These are phyloP conservation scores for Auricularia auricula-judae DNA, from an alignment of 768 basidiomycete genomes.

Conservation along the genomic window DNA sequence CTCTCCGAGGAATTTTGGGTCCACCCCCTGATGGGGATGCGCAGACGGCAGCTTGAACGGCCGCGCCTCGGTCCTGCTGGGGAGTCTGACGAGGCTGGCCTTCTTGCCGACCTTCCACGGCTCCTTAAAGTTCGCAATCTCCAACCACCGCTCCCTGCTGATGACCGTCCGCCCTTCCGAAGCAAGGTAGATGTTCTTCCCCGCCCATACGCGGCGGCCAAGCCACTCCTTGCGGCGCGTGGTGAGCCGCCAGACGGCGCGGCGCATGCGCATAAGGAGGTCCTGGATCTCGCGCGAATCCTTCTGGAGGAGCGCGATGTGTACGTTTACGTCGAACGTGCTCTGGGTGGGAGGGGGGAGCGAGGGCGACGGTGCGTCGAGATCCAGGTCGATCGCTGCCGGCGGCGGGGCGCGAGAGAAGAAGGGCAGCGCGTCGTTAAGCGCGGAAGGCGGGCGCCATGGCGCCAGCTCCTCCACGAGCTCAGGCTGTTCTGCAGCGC, in stretches of 20 bases:
- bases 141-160: constrained; percentile 35
- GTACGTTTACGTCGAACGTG: constrained; percentile 41
- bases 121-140: constrained; percentile 34
- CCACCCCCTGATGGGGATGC: not conserved
- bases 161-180: constrained; percentile 24
- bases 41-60: not conserved
- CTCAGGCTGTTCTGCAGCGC: no score
- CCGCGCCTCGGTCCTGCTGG: not conserved
- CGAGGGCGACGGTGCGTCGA: constrained; percentile 18
- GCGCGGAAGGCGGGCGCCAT: not conserved
- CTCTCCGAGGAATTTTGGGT: not conserved
- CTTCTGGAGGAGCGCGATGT: constrained; percentile 43
- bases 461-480: not conserved
- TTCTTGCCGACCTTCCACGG: not conserved
- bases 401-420: not conserved
- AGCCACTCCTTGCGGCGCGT: constrained; percentile 64
- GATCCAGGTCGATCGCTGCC: constrained; percentile 19
- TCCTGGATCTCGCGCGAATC: constrained; percentile 40
- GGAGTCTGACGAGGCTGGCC: not conserved
- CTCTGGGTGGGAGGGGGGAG: constrained; percentile 19
- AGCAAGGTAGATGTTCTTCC: constrained; percentile 44
- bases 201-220: constrained; percentile 66
- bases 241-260: constrained; percentile 37
- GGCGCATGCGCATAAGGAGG: constrained; percentile 30
- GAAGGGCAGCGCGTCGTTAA: not conserved